phyloP scores from a whole-genome alignment of 495 filamentous ascomycete species.

The Schizothecium vesticola region DNA sequence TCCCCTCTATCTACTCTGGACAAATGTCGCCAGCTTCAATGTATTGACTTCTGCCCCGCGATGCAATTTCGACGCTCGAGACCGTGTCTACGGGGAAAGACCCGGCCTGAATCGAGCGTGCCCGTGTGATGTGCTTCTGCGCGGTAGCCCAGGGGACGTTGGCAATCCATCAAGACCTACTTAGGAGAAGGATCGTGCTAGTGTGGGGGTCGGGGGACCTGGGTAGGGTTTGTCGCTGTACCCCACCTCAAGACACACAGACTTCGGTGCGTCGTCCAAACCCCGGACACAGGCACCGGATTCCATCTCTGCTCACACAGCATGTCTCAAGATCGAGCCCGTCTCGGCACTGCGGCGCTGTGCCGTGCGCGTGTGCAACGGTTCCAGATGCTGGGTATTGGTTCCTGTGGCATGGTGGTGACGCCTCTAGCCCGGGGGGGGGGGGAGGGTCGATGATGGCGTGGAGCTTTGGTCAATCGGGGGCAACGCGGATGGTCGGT shows the following conservation, averaged over 20 bases:
- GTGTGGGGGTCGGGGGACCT: background rate
- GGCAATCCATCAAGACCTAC: background rate
- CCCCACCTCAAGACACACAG: background rate
- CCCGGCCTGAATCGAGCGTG: background rate
- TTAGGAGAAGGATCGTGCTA: background rate
- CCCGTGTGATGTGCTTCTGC: conserved; percentile 6
- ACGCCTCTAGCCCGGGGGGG: too few relatives aligned
- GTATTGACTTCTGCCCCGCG: background rate
- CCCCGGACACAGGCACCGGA: background rate
- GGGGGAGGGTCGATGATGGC: background rate
- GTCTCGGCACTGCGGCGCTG: background rate
- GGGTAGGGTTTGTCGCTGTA: background rate
- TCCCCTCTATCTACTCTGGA: background rate
- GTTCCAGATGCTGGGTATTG: background rate
- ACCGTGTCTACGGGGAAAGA: background rate
- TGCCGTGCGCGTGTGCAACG: background rate
- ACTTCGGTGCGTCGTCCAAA: background rate
- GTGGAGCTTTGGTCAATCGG: too few relatives aligned
- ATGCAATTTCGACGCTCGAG: background rate
- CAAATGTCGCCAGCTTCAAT: background rate
- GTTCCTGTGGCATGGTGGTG: background rate
- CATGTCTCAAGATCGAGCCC: background rate
- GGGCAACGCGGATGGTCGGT: background rate
- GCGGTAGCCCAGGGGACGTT: conserved; percentile 1
- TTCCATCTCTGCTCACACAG: background rate